Evolutionary conservation across 2,329 filamentous ascomycete species (phyloP).

Genomic region (Colletotrichum acutatum): DNA sequence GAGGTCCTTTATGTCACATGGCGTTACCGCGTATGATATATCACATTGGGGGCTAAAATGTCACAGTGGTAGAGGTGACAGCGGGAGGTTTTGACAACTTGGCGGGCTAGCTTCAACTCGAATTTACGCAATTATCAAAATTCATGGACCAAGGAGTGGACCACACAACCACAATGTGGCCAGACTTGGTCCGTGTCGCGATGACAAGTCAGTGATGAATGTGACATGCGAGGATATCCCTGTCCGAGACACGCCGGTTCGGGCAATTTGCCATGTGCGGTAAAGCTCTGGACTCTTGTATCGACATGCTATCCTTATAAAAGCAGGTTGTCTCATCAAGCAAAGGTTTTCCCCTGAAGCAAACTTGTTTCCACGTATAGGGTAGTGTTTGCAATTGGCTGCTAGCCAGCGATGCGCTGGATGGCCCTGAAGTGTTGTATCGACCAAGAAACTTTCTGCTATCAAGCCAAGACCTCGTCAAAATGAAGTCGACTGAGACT

Average conservation of each 20-base stretch:
- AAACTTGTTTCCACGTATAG: background rate
- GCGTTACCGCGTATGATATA: slow-evolving; percentile 2
- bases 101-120: background rate
- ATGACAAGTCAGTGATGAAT: background rate
- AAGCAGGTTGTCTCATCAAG: slow-evolving; percentile 2
- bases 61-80: background rate
- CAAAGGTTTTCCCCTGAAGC: background rate
- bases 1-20: background rate
- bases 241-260: slow-evolving; percentile 14
- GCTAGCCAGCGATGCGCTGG: background rate
- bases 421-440: background rate
- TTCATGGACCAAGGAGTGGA: background rate
- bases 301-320: slow-evolving; percentile 10
- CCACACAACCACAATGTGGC: background rate
- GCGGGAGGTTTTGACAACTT: background rate
- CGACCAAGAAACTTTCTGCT: background rate
- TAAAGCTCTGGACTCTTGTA: slow-evolving; percentile 3
- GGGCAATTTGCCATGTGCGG: slow-evolving; percentile 15
- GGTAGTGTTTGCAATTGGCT: background rate
- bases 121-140: background rate
- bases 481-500: background rate
- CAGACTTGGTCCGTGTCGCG: slow-evolving; percentile 17
- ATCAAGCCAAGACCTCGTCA: background rate
- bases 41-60: slow-evolving; percentile 10
- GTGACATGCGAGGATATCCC: slow-evolving; percentile 14